phyloP scores from a whole-genome alignment of 805 yeast genomes.

The Barnettozyma salicaria region DNA sequence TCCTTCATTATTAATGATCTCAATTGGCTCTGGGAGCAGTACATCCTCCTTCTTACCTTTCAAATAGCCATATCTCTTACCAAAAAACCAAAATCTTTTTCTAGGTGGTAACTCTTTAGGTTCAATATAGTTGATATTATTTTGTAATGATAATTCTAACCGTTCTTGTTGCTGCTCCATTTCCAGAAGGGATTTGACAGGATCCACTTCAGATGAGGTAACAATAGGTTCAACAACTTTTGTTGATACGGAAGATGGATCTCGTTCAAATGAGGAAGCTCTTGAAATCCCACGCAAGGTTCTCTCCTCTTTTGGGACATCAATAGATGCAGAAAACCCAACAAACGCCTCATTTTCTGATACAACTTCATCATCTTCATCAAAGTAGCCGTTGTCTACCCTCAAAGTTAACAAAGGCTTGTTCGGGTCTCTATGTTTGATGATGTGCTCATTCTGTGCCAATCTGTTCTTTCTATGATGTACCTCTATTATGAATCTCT shows the following conservation, averaged over 20 bases:
- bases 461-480: constrained; percentile 12
- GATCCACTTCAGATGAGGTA: background rate
- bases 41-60: background rate
- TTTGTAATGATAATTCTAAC: constrained; percentile 3
- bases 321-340: constrained; percentile 2
- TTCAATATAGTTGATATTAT: constrained; percentile 14
- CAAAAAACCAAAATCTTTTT: constrained; percentile 14
- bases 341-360: constrained; percentile 2
- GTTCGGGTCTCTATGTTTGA: constrained; percentile 6
- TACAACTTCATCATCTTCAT: background rate
- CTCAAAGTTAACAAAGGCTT: constrained; percentile 10
- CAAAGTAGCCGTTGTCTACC: background rate
- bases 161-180: constrained; percentile 5
- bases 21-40: constrained; percentile 3
- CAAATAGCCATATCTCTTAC: constrained; percentile 6
- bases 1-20: constrained; percentile 3
- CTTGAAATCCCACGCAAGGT: background rate
- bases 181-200: background rate
- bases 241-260: background rate
- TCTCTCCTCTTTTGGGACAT: background rate
- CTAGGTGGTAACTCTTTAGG: constrained; percentile 5
- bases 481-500: constrained; percentile 10
- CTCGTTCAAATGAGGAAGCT: constrained; percentile 5
- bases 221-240: background rate
- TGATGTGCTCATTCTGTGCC: constrained; percentile 6